These are phyloP conservation scores for Trichophaea hybrida DNA, from an alignment of 2,329 filamentous ascomycete species.

Conservation along the genomic window DNA sequence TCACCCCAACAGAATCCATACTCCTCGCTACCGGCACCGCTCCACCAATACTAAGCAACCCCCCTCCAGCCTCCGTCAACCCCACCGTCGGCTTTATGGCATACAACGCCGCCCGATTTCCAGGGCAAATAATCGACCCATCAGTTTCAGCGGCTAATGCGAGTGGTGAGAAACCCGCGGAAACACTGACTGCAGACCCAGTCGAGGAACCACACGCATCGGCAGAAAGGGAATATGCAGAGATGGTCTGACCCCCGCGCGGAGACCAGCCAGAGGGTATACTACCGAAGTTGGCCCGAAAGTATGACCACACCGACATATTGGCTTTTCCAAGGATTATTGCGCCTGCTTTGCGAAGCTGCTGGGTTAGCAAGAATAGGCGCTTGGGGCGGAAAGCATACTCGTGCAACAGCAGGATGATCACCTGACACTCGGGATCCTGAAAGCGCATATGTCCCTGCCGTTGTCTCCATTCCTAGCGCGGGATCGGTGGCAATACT, in stretches of 20 bases:
- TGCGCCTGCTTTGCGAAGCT: constrained; percentile 26
- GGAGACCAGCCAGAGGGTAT: constrained; percentile 26
- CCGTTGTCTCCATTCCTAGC: constrained; percentile 27
- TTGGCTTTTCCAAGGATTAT: constrained; percentile 31
- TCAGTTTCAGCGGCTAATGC: constrained; percentile 30
- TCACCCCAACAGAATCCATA: constrained; percentile 26
- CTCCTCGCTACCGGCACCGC: constrained; percentile 28
- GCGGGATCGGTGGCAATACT: constrained; percentile 28
- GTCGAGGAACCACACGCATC: constrained; percentile 30
- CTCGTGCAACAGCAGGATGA: neutral
- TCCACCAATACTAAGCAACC: constrained; percentile 27
- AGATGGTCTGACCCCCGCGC: constrained; percentile 26
- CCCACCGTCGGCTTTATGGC: constrained; percentile 30
- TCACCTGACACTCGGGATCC: constrained; percentile 24
- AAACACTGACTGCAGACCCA: constrained; percentile 29
- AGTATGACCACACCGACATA: constrained; percentile 26
- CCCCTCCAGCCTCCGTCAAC: no score
- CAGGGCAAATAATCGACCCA: constrained; percentile 29
- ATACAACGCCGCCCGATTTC: constrained; percentile 29
- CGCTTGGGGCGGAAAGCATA: neutral
- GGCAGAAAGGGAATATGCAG: constrained; percentile 26
- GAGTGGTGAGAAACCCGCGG: constrained; percentile 29
- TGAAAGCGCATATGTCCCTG: constrained; percentile 25
- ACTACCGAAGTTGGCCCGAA: constrained; percentile 19
- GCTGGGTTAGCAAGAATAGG: neutral